Conservation (phyloP, 1,284 basidiomycete species). For the Dichomitus squalens region DNA sequence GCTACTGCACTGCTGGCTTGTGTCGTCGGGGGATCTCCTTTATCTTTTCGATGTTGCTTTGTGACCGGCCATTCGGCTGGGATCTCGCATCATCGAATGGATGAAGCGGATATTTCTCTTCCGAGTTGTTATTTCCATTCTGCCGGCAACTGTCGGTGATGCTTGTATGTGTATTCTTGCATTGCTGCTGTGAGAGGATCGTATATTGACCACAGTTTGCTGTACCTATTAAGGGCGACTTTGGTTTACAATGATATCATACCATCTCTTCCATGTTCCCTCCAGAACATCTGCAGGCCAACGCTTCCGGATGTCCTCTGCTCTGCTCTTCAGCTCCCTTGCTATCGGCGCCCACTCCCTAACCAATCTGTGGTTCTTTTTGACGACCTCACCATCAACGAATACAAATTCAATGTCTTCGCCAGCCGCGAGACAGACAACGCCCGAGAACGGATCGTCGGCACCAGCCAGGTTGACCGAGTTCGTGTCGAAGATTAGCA, state of each 20-base stretch:
- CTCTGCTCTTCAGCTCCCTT: slow-evolving; percentile 48
- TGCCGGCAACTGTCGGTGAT: no score
- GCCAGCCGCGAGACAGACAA: slow-evolving; percentile 35
- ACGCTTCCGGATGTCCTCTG: slow-evolving; percentile 51
- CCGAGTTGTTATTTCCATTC: neutral
- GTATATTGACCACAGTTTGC: no score
- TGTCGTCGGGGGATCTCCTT: slow-evolving; percentile 25
- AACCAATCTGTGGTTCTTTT: slow-evolving; percentile 28
- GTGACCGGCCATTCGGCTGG: slow-evolving; percentile 1
- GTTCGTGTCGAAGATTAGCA: slow-evolving; percentile 34
- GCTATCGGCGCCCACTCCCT: slow-evolving; percentile 33
- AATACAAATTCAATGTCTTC: slow-evolving; percentile 36
- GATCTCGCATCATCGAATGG: neutral
- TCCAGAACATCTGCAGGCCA: slow-evolving; percentile 37
- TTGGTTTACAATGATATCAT: no score
- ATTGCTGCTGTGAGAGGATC: no score
- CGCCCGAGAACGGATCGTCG: slow-evolving; percentile 32
- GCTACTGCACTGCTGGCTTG: slow-evolving; percentile 26
- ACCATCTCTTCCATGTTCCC: slow-evolving; percentile 28
- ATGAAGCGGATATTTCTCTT: neutral
- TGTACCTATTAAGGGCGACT: no score
- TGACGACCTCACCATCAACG: slow-evolving; percentile 37
- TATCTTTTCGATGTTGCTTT: slow-evolving; percentile 2
- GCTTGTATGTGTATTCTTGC: no score
- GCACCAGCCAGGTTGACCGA: slow-evolving; percentile 34